These are phyloP conservation scores for Cladosporium phlei DNA, from an alignment of 2,329 filamentous ascomycete species.

Conservation along the genomic window DNA sequence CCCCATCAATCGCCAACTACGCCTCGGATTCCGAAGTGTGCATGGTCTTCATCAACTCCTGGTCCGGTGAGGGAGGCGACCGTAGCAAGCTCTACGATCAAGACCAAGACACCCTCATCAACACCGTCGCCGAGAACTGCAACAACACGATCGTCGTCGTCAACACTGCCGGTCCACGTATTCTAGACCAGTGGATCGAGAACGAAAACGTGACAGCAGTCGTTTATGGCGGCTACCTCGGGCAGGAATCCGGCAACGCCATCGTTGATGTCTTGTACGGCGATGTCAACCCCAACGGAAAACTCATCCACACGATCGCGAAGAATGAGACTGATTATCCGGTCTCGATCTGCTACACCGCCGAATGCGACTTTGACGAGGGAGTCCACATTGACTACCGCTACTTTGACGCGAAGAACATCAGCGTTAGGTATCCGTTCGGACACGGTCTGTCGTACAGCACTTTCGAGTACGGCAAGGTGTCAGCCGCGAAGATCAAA, in stretches of 20 bases:
- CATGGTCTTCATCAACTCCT: constrained; percentile 30
- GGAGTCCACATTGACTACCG: constrained; percentile 45
- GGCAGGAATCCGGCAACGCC: constrained; percentile 27
- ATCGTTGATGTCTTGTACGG: constrained; percentile 30
- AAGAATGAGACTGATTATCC: constrained; percentile 27
- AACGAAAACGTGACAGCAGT: constrained; percentile 30
- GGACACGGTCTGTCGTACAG: constrained; percentile 43
- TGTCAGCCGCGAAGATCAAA: constrained; percentile 20
- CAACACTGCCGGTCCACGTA: constrained; percentile 27
- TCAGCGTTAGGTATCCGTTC: constrained; percentile 41
- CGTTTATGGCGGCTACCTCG: constrained; percentile 26
- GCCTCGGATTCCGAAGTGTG: constrained; percentile 23
- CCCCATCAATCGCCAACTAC: constrained; percentile 5
- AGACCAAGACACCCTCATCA: constrained; percentile 27
- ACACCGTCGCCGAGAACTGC: constrained; percentile 27
- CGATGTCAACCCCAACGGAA: constrained; percentile 25
- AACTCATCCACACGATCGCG: constrained; percentile 29
- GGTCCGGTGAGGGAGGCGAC: constrained; percentile 26
- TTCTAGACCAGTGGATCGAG: constrained; percentile 29
- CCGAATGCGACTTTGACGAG: constrained; percentile 35
- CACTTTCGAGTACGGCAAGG: constrained; percentile 36
- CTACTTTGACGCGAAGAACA: constrained; percentile 38
- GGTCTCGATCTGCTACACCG: constrained; percentile 36
- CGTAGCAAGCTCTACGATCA: constrained; percentile 24
- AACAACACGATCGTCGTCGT: constrained; percentile 30